These are phyloP conservation scores for Venturia oleaginea DNA, from an alignment of 2,329 filamentous ascomycete genomes.

Conservation along the genomic window DNA sequence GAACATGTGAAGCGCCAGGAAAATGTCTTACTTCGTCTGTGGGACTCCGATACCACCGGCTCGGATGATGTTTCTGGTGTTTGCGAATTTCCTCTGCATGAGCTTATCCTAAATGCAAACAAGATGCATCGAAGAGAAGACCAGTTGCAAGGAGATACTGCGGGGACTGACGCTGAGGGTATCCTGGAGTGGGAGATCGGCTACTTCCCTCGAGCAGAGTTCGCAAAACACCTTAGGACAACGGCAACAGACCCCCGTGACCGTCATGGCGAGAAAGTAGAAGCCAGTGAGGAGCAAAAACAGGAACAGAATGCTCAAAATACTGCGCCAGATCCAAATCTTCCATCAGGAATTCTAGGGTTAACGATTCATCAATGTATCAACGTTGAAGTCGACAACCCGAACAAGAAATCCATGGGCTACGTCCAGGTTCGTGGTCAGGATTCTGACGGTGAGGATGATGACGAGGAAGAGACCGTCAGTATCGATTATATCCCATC, in stretches of 20 bases:
- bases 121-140: slow-evolving; percentile 3
- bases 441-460: background rate
- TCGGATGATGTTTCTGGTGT: background rate
- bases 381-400: background rate
- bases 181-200: slow-evolving; percentile 2
- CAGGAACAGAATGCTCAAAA: background rate
- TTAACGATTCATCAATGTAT: slow-evolving; percentile 1
- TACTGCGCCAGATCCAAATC: background rate
- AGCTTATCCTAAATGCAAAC: background rate
- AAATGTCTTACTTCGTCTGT: background rate
- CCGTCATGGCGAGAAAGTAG: background rate
- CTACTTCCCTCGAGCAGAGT: background rate
- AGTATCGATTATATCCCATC: background rate
- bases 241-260: background rate
- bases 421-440: background rate
- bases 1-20: slow-evolving; percentile 5
- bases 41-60: background rate
- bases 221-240: background rate
- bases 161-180: background rate
- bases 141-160: background rate
- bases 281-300: background rate
- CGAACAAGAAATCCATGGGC: slow-evolving; percentile 6
- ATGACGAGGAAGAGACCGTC: slow-evolving; percentile 1
- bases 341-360: background rate
- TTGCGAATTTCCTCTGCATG: background rate